phyloP scores from a whole-genome alignment of 768 basidiomycete genomes.

The Gloeophyllum trabeum region DNA sequence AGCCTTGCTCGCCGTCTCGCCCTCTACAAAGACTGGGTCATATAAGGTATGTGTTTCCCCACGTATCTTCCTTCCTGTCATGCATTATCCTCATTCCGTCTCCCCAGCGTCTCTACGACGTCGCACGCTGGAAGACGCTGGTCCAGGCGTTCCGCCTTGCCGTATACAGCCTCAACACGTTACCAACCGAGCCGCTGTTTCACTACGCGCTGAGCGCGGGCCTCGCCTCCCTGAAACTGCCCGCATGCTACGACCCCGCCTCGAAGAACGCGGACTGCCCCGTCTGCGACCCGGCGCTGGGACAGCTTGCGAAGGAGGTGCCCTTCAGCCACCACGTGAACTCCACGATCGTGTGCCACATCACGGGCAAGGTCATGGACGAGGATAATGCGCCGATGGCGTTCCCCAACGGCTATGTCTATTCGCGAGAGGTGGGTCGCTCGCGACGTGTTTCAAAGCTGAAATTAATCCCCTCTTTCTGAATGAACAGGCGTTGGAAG shows the following conservation, averaged over 20 bases:
- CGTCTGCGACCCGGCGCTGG: slow-evolving; percentile 72
- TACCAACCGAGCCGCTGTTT: slow-evolving; percentile 81
- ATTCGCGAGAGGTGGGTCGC: slow-evolving; percentile 73
- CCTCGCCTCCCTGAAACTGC: slow-evolving; percentile 80
- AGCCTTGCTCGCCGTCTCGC: slow-evolving; percentile 63
- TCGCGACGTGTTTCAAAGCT: not conserved
- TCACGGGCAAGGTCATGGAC: slow-evolving; percentile 92
- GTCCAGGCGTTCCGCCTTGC: slow-evolving; percentile 74
- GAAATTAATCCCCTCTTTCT: not conserved
- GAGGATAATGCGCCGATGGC: slow-evolving; percentile 89
- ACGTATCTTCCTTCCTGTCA: not conserved
- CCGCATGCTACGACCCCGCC: slow-evolving; percentile 59
- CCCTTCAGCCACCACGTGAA: slow-evolving; percentile 92
- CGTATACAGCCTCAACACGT: slow-evolving; percentile 77
- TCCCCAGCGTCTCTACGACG: slow-evolving; percentile 84
- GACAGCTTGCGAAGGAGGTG: slow-evolving; percentile 72
- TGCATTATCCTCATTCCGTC: slow-evolving; percentile 1
- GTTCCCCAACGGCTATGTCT: slow-evolving; percentile 85
- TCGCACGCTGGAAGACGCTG: slow-evolving; percentile 64
- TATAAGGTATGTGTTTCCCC: slow-evolving; percentile 53
- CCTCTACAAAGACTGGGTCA: slow-evolving; percentile 58
- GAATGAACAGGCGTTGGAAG: slow-evolving; percentile 57
- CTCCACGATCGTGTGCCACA: slow-evolving; percentile 86
- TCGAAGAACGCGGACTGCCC: slow-evolving; percentile 83
- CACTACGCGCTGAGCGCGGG: slow-evolving; percentile 87